These are phyloP conservation scores for Nitzschia palea DNA, from an alignment of 108 stramenopile genomes.

Conservation along the genomic window DNA sequence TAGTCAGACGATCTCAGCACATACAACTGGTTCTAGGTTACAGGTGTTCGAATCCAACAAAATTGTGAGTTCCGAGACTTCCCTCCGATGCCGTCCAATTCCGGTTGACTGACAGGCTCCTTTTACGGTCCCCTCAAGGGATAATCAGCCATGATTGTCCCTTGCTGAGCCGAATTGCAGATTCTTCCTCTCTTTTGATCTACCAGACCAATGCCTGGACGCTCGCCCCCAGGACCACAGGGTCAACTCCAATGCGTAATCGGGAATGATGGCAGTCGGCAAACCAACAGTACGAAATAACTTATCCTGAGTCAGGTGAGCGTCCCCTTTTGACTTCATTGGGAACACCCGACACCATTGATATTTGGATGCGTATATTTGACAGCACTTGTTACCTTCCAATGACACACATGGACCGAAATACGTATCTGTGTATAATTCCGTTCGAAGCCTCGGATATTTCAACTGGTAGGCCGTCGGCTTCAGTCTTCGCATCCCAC, in stretches of 20 bases:
- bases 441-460: constrained; percentile 12
- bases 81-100: too few relatives aligned
- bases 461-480: constrained; percentile 21
- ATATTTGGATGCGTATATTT: constrained; percentile 24
- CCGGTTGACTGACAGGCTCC: too few relatives aligned
- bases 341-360: constrained; percentile 22
- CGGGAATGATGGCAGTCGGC: constrained; percentile 27
- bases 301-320: constrained; percentile 23
- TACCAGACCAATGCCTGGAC: too few relatives aligned
- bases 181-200: too few relatives aligned
- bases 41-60: too few relatives aligned
- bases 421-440: constrained; percentile 34
- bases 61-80: too few relatives aligned
- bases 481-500: constrained; percentile 8
- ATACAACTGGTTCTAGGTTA: too few relatives aligned
- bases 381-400: constrained; percentile 22
- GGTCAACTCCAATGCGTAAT: constrained; percentile 34
- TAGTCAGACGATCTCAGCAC: too few relatives aligned
- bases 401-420: background rate
- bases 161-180: too few relatives aligned
- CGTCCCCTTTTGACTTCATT: constrained; percentile 24
- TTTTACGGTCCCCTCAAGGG: too few relatives aligned
- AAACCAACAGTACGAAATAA: constrained; percentile 35
- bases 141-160: too few relatives aligned
- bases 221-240: too few relatives aligned